A percentile compares a stretch with the other conserved stretches of the same genome.
Conservation (phyloP, 768 basidiomycete genomes). For the Mycena sanguinolenta region DNA sequence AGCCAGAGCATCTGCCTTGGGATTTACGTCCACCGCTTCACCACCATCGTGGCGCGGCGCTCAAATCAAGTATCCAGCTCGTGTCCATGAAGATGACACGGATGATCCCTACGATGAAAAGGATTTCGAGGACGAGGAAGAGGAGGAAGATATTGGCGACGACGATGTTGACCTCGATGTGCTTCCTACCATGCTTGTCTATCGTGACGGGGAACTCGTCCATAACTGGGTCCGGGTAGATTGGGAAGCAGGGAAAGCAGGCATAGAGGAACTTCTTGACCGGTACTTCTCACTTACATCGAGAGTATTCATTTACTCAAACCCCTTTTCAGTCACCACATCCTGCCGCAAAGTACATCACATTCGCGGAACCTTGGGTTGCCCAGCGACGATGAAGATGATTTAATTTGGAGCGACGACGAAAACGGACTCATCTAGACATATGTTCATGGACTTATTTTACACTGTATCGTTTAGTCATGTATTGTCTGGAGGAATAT, state of each 20-base stretch:
- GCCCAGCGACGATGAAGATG: slow-evolving; percentile 66
- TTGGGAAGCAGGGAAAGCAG: slow-evolving; percentile 83
- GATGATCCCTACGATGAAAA: slow-evolving; percentile 64
- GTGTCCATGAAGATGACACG: slow-evolving; percentile 50
- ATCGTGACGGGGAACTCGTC: slow-evolving; percentile 85
- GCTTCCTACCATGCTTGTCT: slow-evolving; percentile 84
- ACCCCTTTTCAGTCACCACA: slow-evolving; percentile 51
- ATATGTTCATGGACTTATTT: background rate
- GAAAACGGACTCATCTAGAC: slow-evolving; percentile 51
- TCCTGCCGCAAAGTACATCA: slow-evolving; percentile 51
- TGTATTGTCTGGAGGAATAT: background rate
- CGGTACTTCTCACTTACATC: slow-evolving; percentile 59
- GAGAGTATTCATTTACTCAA: slow-evolving; percentile 28
- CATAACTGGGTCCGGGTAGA: slow-evolving; percentile 91
- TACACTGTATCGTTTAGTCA: slow-evolving; percentile 1
- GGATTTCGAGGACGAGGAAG: slow-evolving; percentile 49
- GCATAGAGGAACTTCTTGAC: slow-evolving; percentile 75
- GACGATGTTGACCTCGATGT: slow-evolving; percentile 83
- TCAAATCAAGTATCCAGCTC: slow-evolving; percentile 32
- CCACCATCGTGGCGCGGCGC: slow-evolving; percentile 20
- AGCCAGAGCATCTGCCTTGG: slow-evolving; percentile 80
- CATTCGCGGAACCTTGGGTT: slow-evolving; percentile 59
- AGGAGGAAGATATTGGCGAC: slow-evolving; percentile 63
- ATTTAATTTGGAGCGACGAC: slow-evolving; percentile 66
- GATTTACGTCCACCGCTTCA: slow-evolving; percentile 51